phyloP scores from a whole-genome alignment of 208 protist species.

The Trichomonas gallinae region DNA sequence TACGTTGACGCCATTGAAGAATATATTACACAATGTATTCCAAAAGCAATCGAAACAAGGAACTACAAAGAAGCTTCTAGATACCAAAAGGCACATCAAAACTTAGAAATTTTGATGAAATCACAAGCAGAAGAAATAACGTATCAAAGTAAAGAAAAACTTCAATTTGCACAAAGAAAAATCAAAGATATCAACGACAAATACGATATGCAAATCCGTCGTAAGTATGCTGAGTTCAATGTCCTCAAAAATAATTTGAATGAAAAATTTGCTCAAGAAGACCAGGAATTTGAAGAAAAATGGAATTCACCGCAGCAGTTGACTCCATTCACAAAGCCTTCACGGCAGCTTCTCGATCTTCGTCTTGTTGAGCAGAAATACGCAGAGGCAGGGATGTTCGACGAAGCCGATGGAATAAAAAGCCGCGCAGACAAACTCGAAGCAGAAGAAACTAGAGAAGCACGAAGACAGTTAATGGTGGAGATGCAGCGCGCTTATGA shows the following conservation, averaged over 20 bases:
- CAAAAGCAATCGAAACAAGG: not conserved
- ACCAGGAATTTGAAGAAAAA: not conserved
- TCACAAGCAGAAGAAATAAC: not conserved
- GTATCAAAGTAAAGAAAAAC: not conserved
- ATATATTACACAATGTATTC: not conserved
- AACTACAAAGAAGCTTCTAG: not conserved
- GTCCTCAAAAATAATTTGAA: not conserved
- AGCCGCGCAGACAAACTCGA: not conserved
- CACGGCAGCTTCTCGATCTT: not conserved
- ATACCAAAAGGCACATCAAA: not conserved
- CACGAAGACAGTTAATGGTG: not conserved
- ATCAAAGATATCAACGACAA: not conserved
- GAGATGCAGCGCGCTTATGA: not conserved
- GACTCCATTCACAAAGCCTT: not conserved
- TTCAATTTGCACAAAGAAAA: not conserved
- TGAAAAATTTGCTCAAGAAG: not conserved
- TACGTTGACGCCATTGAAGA: not conserved
- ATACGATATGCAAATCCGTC: not conserved
- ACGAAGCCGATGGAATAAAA: not conserved
- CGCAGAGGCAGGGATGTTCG: not conserved
- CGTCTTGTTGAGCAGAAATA: not conserved
- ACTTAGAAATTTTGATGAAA: not conserved
- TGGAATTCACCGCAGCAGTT: not conserved
- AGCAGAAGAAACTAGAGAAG: not conserved
- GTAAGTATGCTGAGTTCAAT: not conserved